Evolutionary conservation across 78 protist genomes (phyloP), one percentile per base, ranked within the genome.

Genomic region (Pigoraptor vietnamica): DNA sequence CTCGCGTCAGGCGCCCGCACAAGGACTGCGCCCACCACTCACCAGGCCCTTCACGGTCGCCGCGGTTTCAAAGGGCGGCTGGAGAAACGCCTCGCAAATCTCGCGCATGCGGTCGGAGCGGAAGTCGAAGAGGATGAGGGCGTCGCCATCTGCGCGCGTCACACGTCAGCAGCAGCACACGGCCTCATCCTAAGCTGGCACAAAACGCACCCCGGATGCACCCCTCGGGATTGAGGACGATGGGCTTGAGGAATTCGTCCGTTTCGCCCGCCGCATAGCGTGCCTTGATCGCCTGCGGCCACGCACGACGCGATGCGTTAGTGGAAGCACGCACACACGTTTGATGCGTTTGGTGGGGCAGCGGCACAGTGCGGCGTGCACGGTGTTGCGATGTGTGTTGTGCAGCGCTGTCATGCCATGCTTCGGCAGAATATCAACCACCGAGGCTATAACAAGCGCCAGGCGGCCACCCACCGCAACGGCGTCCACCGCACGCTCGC

Each of bases 101-200:
- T 91, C 88, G 87, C 93, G 93, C 90, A 86, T 86, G 90, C 90
- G 93, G 84, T 91, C 90, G 37, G 90, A 82, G 48, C 93, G 89
- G 90, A 81, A 91, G 86, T 91, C 40, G 90, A 91, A 39, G 33
- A 37, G 48, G 0, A 91, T 23, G 38, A 84, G 34, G 0, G 67
- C 37, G 90, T 91, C 92, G 79, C 89, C 89, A 36, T 36, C 91
- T 33, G 86, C 83, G 23, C 67, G 14, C 14, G 67, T 14, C 6
- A 48, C 29, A 48, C 67, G 14, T 21, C 6, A 6, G 67, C 67
- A 48, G 14, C 67, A 14, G 67, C 67, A 48, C 67, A 14, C 67
- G 14, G 67, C 67, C 6, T 48, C 29, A 48, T n/a, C n/a, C n/a
- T n/a, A n/a, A n/a, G n/a, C n/a, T n/a, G 67, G 67, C 67, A 48